Base-by-base conservation (phyloP, 352 stramenopile species). In the Phytophthora podocarpi region DNA sequence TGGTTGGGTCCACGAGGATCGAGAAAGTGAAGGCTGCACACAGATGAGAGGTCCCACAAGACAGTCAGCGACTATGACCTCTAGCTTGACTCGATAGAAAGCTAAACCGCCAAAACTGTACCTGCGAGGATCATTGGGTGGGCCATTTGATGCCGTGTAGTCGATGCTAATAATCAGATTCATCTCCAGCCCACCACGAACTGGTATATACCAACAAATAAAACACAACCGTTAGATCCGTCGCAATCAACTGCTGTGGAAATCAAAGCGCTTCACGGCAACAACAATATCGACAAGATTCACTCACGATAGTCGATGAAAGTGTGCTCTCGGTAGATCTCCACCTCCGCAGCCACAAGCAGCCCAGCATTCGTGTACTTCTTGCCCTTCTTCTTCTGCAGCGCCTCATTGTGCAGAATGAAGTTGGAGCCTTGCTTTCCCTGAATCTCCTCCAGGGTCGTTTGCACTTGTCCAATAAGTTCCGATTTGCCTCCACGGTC, bases 181-280 rank as follows among this genome's bases (percentile, higher is more conserved):
- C 58, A 98, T 90, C 74, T 98, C 90, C 54, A 96, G 76, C 18
- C 95, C 95, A 41, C 72, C 82, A 20, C 70, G 69, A 45, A 89
- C 79, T 89, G 41, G n/a, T n/a, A 21, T 20, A 66, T 15, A 41
- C 18, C 4, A 36, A 32, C 12, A 65, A 23, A 59, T 24, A 47
- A 23, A 54, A 15, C 31, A 49, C 13, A 45, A 45, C 5, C 10
- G 47, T 65, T 47, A 64, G 24, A 35, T 36, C 11, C 12, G n/a
- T 47, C 9, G 2, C 26, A 50, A 36, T 23, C 27, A 23, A 5
- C 3, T 36, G 5, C 54, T 9, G 27, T 11, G 11, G 1, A n/a
- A 15, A 52, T 13, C 24, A 45, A 13, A 48, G 8, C 35, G 36
- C 10, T 30, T 37, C 31, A 10, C 4, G 23, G 1, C 30, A 31